Base-by-base conservation (phyloP, 305 asterid species). In the Plantago coronopus region DNA sequence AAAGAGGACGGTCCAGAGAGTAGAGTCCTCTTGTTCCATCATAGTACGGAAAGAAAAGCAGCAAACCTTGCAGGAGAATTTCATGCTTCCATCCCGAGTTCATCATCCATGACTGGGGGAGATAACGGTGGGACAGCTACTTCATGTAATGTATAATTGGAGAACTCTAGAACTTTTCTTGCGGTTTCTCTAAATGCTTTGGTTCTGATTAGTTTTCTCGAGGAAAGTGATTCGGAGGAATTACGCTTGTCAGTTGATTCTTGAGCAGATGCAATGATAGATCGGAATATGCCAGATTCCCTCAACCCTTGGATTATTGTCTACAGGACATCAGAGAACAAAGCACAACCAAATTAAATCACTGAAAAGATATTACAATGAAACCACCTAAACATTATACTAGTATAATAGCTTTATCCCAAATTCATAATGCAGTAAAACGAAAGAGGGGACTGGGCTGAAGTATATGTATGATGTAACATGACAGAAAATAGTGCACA, bases 251-350 rank as follows among this genome's bases (percentile, higher is more conserved):
- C 84, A 1, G 83, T 69, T 23, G 96, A 81, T 57, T 76, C 72
- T 72, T 80, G 83, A 19, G 82, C 82, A 7, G 95, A 76, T 63
- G 83, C 76, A 59, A 91, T 74, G 61, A 88, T 59, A n/a, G 95
- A 76, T 65, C 67, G 80, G 56, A 91, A 84, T 59, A 88, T 71
- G 49, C 94, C 93, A 29, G 95, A 78, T 64, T 88, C 98, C 71
- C 88, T 77, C 78, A 91, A 73, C 21, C 95, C 88, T 80, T 91
- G 98, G 78, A 91, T 79, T 69, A 91, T 84, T 15, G 79, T 81
- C 98, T 91, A 85, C 61, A 72, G n/a, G n/a, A 76, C 10, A 69
- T 2, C 17, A 71, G 23, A 57, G 17, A 45, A 25, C 44, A 58
- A 0, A 59, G 20, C 12, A 20, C 13, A 46, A 31, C 22, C 55